Evolutionary conservation across 1,284 basidiomycete species (phyloP).

Genomic region (Ceratobasidium sp.): DNA sequence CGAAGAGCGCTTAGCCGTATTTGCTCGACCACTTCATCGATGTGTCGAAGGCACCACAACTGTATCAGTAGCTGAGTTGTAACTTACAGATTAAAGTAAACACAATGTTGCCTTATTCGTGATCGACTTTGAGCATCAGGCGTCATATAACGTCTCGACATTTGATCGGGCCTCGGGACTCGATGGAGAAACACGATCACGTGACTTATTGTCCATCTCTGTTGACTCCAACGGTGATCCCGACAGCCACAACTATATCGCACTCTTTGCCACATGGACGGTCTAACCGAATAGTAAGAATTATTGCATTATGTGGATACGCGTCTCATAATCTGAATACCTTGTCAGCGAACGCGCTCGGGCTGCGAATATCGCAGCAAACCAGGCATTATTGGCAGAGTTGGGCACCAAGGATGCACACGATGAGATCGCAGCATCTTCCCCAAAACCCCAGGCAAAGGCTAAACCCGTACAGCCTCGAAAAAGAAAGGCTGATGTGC

Average conservation of each 20-base stretch:
- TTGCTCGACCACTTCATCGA: background rate
- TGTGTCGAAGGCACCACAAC: no score
- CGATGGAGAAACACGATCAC: conserved; percentile 19
- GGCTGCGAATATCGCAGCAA: conserved; percentile 81
- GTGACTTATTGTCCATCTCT: conserved; percentile 7
- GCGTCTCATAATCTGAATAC: background rate
- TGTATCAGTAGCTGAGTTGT: no score
- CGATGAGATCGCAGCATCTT: conserved; percentile 61
- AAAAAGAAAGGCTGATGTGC: conserved; percentile 57
- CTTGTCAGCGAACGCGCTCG: conserved; percentile 74
- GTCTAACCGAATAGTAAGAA: conserved; percentile 43
- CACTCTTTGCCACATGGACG: conserved; percentile 14
- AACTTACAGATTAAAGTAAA: no score
- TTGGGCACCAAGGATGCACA: conserved; percentile 74
- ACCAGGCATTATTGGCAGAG: conserved; percentile 76
- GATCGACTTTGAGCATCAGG: no score
- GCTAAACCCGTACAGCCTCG: conserved; percentile 70
- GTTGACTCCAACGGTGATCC: conserved; percentile 5
- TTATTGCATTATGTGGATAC: background rate
- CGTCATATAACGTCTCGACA: conserved; percentile 6
- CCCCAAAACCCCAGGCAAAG: conserved; percentile 52
- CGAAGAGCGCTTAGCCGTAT: background rate
- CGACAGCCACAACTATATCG: background rate
- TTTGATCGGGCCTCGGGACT: background rate
- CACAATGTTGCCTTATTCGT: background rate